A percentile compares a stretch with the other conserved stretches of the same genome.
Conservation (phyloP, 2,329 filamentous ascomycete genomes). For the Sphaceloma murrayae region DNA sequence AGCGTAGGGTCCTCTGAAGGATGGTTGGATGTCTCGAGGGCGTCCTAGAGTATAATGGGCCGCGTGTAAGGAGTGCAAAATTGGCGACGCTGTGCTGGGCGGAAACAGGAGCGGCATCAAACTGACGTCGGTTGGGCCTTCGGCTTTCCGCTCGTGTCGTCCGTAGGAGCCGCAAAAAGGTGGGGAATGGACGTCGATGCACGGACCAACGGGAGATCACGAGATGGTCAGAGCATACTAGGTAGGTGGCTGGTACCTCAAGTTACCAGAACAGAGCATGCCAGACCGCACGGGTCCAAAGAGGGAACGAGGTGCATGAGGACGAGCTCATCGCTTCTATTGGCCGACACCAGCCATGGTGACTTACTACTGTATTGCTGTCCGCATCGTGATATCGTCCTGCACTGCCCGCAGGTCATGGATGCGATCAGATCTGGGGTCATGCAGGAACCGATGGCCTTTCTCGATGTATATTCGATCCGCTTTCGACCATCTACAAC, state of each 20-base stretch:
- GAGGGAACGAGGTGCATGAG: neutral
- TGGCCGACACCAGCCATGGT: no score
- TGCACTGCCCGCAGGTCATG: conserved; percentile 8
- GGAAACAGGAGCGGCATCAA: neutral
- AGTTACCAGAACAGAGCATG: no score
- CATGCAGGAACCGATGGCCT: conserved; percentile 12
- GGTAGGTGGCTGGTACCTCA: no score
- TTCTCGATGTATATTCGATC: neutral
- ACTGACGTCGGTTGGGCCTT: conserved; percentile 7
- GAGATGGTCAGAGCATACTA: conserved; percentile 7
- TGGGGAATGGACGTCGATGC: neutral
- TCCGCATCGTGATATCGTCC: conserved; percentile 8
- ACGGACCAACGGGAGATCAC: neutral
- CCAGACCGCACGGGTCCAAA: neutral
- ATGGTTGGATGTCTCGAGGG: neutral
- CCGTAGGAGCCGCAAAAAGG: conserved; percentile 3
- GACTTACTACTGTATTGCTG: no score
- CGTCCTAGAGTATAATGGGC: neutral
- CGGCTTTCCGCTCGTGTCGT: conserved; percentile 9
- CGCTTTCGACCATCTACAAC: conserved; percentile 4
- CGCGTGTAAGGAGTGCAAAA: neutral
- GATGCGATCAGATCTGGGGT: conserved; percentile 5
- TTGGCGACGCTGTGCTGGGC: neutral
- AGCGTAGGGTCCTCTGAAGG: neutral
- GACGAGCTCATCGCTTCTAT: neutral